phyloP scores from a whole-genome alignment of 225 moss, liverwort and hornwort genomes.

The Antitrichia curtipendula region DNA sequence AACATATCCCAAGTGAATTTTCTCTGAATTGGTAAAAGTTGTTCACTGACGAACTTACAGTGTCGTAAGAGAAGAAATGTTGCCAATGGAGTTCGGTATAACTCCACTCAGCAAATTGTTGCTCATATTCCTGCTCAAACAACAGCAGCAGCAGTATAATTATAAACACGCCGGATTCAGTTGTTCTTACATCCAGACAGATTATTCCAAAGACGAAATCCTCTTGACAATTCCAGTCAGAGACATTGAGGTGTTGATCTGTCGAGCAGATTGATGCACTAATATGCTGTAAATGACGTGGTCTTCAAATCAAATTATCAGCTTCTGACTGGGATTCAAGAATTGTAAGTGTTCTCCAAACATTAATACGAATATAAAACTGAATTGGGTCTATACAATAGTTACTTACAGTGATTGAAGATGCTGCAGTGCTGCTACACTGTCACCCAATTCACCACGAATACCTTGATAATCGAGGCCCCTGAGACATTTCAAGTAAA shows the following conservation, averaged over 20 bases:
- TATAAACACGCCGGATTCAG: background rate
- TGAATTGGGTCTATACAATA: background rate
- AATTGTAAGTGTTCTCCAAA: background rate
- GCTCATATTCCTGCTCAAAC: conserved; percentile 57
- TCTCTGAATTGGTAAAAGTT: background rate
- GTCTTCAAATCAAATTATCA: background rate
- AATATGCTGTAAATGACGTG: background rate
- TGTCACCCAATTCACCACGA: conserved; percentile 43
- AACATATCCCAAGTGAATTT: background rate
- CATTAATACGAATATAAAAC: background rate
- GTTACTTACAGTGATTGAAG: conserved; percentile 55
- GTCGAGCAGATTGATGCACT: background rate
- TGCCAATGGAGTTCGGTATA: conserved; percentile 48
- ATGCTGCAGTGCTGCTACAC: conserved; percentile 26
- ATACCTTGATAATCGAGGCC: conserved; percentile 57
- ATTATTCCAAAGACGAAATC: background rate
- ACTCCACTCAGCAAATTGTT: conserved; percentile 54
- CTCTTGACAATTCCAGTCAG: background rate
- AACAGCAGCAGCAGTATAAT: background rate
- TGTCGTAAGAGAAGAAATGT: conserved; percentile 24
- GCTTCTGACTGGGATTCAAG: background rate
- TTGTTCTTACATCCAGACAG: background rate
- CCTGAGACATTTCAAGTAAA: conserved; percentile 5
- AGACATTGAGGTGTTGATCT: background rate
- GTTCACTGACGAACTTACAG: conserved; percentile 32